A percentile compares a stretch with the other conserved stretches of the same genome.
Conservation (phyloP, 2,329 filamentous ascomycete genomes). For the Thermoascus crustaceus region DNA sequence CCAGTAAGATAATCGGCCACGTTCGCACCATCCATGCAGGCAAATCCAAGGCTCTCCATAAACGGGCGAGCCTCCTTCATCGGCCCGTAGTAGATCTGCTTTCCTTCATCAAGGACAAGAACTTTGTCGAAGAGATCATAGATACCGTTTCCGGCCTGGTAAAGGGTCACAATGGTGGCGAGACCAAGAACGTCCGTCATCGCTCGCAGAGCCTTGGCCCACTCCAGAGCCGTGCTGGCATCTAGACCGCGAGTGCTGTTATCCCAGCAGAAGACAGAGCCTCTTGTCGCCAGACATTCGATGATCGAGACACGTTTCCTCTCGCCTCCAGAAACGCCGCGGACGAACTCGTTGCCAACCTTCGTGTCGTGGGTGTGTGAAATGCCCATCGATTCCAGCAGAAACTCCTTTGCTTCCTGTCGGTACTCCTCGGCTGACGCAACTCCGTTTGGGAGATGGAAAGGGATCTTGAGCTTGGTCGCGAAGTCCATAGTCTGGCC, state of each 20-base stretch:
- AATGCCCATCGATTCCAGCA: conserved; percentile 52
- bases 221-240: conserved; percentile 56
- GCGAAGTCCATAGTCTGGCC: conserved; percentile 48
- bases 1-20: conserved; percentile 59
- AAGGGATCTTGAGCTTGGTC: conserved; percentile 50
- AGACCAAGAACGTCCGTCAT: conserved; percentile 56
- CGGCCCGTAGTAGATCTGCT: conserved; percentile 58
- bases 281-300: conserved; percentile 52
- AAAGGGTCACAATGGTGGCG: conserved; percentile 55
- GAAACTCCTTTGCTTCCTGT: conserved; percentile 43
- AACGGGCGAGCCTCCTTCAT: conserved; percentile 52
- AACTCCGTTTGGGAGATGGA: conserved; percentile 38
- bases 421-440: conserved; percentile 40
- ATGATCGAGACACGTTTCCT: conserved; percentile 62
- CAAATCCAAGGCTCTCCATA: conserved; percentile 57
- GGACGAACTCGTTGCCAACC: conserved; percentile 58
- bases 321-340: conserved; percentile 61
- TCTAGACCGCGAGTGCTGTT: conserved; percentile 60
- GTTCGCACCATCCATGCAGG: conserved; percentile 55
- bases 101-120: conserved; percentile 57
- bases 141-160: conserved; percentile 63
- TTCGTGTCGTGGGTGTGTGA: conserved; percentile 56
- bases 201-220: conserved; percentile 52
- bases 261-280: conserved; percentile 57
- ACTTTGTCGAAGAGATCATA: conserved; percentile 65